Percentiles rank a stretch among this genome's conserved stretches.
These are phyloP conservation scores for Aureobasidium lini DNA, from an alignment of 2,329 filamentous ascomycete genomes.

Conservation along the genomic window DNA sequence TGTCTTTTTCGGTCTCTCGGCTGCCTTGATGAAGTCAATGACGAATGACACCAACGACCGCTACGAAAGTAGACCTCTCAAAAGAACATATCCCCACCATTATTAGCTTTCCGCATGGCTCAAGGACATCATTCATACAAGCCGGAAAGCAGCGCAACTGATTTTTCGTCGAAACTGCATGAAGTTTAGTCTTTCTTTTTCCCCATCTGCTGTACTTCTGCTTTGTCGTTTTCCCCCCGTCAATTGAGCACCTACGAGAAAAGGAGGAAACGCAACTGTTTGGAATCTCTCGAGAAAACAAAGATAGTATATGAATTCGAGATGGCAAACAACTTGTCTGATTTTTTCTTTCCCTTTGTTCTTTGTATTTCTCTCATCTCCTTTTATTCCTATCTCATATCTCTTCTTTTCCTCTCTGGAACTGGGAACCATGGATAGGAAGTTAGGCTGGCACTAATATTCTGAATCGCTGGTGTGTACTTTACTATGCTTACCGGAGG, in stretches of 20 bases:
- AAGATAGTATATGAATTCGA: constrained; percentile 11
- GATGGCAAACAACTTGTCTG: constrained; percentile 5
- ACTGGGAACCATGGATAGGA: neutral
- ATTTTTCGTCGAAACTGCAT: constrained; percentile 10
- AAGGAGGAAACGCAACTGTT: constrained; percentile 1
- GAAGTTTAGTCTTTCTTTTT: constrained; percentile 2
- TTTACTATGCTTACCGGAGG: neutral
- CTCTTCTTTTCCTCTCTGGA: neutral
- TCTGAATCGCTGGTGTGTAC: neutral
- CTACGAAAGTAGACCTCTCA: constrained; percentile 19
- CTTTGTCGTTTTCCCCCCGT: neutral
- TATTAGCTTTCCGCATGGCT: constrained; percentile 12
- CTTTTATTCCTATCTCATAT: neutral
- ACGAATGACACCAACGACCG: constrained; percentile 19
- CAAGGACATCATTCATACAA: neutral
- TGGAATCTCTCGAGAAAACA: constrained; percentile 4
- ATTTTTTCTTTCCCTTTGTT: neutral
- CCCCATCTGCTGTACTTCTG: constrained; percentile 4
- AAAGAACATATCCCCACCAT: constrained; percentile 16
- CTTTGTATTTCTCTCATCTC: neutral
- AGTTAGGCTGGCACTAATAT: neutral
- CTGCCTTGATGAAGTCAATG: constrained; percentile 19
- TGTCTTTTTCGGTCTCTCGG: constrained; percentile 9
- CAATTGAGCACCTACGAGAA: neutral
- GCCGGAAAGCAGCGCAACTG: constrained; percentile 3